phyloP scores from a whole-genome alignment of 2,329 filamentous ascomycete genomes.

The Ceratocystis colombiana region DNA sequence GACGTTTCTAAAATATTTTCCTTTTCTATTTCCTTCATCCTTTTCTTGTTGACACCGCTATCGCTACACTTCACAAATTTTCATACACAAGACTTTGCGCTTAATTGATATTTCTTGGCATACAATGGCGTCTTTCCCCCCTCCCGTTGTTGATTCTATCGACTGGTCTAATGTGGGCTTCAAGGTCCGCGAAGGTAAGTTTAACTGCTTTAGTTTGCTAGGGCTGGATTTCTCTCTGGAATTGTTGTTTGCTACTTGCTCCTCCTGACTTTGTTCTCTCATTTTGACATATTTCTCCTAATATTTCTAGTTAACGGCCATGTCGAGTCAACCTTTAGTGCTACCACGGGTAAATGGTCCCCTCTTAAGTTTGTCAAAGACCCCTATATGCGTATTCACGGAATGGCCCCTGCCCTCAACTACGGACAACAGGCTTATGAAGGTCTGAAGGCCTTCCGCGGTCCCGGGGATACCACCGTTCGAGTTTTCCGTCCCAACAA shows the following conservation, averaged over 20 bases:
- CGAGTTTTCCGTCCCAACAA: slow-evolving; percentile 78
- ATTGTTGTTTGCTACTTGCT: neutral
- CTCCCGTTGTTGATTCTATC: slow-evolving; percentile 67
- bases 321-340: slow-evolving; percentile 75
- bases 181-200: slow-evolving; percentile 72
- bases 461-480: slow-evolving; percentile 57
- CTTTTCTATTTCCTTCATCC: neutral
- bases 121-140: slow-evolving; percentile 50
- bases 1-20: neutral
- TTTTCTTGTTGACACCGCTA: neutral
- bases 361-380: slow-evolving; percentile 68
- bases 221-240: slow-evolving; percentile 12
- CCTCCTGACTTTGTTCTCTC: neutral
- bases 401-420: slow-evolving; percentile 90
- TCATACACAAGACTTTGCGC: too few species aligned
- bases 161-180: slow-evolving; percentile 94
- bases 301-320: slow-evolving; percentile 71
- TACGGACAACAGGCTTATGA: slow-evolving; percentile 98
- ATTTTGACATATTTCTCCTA: neutral
- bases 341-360: slow-evolving; percentile 65
- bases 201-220: neutral
- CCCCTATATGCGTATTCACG: slow-evolving; percentile 80
- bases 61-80: too few species aligned
- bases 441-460: slow-evolving; percentile 92
- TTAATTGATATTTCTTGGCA: neutral